Base-by-base conservation (phyloP, 176 grass and related monocot genomes). In the Oryza glumipatula region DNA sequence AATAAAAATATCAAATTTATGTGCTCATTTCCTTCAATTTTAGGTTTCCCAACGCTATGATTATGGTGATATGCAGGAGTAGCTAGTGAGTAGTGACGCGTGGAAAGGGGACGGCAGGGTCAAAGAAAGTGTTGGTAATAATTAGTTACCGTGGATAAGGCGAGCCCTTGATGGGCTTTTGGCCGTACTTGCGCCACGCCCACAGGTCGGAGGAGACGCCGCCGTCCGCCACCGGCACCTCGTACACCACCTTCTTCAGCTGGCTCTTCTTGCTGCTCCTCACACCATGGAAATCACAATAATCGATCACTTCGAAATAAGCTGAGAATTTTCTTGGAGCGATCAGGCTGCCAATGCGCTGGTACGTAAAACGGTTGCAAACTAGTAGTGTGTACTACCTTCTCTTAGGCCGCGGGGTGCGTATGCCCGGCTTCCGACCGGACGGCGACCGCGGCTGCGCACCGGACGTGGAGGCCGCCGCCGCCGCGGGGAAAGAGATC, bases 181-280 rank as follows among this genome's bases (percentile, higher is more conserved):
- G 97, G n/a, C 97, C 97, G 32, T 99, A 99, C 84, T 99, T 99
- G n/a, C 97, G 91, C 97, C 97, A 99, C 35, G 97, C 93, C 97
- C 97, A 99, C 68, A 92, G 74, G 84, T 99, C 97, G 39, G 84
- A 86, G 22, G 97, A 86, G 70, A 86, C 85, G 66, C 90, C 81
- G 49, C 89, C 88, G 51, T 94, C 97, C 3, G 86, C 88, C 78
- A 81, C 90, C 41, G 97, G 97, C 48, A 99, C 87, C 80, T 94
- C 91, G 71, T 86, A 74, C 85, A 99, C 96, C 78, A 91, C 86
- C 80, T 92, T 99, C 85, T 96, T 95, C 64, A 85, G 89, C 76
- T 96, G 91, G 78, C 71, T 96, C 91, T 94, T 99, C 92, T 92
- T 95, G 89, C 80, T 93, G 84, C 67, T 33, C 65, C n/a, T 43